Conservation (phyloP, 169 alveolate genomes). For the Besnoitia besnoiti region DNA sequence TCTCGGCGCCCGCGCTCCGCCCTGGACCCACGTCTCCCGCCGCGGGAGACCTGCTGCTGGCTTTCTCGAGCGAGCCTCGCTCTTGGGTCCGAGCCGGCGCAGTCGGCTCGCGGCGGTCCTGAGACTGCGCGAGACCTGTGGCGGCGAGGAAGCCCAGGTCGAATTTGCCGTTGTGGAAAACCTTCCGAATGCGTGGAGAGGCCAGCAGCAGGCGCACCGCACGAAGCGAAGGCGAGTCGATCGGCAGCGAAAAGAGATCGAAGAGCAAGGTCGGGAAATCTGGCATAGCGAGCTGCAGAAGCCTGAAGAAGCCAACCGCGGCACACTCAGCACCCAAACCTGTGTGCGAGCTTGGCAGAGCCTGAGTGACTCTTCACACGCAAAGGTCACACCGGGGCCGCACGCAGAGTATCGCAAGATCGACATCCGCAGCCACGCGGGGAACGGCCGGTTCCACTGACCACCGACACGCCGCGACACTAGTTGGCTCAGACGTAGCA, state of each 20-base stretch:
- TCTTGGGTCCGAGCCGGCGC: neutral
- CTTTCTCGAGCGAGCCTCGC: neutral
- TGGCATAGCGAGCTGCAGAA: slow-evolving; percentile 63
- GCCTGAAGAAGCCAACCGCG: slow-evolving; percentile 13
- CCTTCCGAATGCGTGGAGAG: slow-evolving; percentile 72
- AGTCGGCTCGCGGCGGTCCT: neutral
- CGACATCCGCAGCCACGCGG: too few species aligned
- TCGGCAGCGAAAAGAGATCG: slow-evolving; percentile 42
- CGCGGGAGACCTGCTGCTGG: neutral
- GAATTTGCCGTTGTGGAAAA: slow-evolving; percentile 86
- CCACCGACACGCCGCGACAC: too few species aligned
- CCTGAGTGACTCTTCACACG: too few species aligned
- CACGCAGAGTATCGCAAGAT: too few species aligned
- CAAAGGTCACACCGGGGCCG: too few species aligned
- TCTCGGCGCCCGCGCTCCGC: neutral
- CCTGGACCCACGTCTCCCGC: too few species aligned
- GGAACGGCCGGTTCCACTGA: too few species aligned
- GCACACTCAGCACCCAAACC: too few species aligned
- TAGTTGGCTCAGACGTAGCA: too few species aligned
- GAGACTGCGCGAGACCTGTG: slow-evolving; percentile 55
- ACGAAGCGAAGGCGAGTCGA: neutral
- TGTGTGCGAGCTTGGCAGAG: too few species aligned
- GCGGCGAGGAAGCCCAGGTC: slow-evolving; percentile 79
- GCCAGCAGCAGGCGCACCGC: slow-evolving; percentile 57
- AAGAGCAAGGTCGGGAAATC: slow-evolving; percentile 54